Percentiles rank a stretch among this genome's conserved stretches.
Conservation (phyloP, 179 eudicot species). For the Camellia oleifera region DNA sequence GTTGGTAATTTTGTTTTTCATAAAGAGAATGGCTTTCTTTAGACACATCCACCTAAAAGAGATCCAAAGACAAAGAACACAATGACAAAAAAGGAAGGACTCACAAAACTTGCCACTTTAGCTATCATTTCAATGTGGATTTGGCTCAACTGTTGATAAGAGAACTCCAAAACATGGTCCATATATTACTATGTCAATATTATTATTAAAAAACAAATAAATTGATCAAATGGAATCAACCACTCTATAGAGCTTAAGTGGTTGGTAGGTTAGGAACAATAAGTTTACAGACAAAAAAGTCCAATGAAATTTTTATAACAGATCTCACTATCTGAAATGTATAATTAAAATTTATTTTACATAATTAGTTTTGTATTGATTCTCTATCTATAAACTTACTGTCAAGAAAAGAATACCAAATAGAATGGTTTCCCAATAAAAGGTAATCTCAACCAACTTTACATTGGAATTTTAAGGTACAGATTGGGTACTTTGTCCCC, state of each 20-base stretch:
- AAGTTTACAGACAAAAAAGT: too few species aligned
- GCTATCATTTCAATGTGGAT: background rate
- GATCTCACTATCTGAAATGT: too few species aligned
- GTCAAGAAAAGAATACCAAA: background rate
- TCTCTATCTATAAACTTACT: too few species aligned
- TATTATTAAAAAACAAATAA: background rate
- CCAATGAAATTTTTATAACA: too few species aligned
- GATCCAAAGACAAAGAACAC: constrained; percentile 12
- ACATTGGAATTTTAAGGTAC: constrained; percentile 3
- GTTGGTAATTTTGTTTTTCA: constrained; percentile 15
- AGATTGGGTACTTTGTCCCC: background rate
- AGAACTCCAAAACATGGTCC: background rate
- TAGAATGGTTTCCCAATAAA: background rate
- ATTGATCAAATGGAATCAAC: background rate
- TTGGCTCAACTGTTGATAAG: constrained; percentile 14
- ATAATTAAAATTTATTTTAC: too few species aligned
- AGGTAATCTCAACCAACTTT: background rate
- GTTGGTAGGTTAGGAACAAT: too few species aligned
- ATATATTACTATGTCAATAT: background rate
- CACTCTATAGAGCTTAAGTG: background rate
- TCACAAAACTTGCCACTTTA: background rate
- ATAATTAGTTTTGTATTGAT: too few species aligned
- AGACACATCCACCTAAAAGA: background rate
- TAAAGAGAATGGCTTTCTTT: constrained; percentile 12
- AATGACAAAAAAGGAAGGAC: constrained; percentile 10